phyloP scores from a whole-genome alignment of 2,329 filamentous ascomycete genomes.

The Domatiomyces catenatus region DNA sequence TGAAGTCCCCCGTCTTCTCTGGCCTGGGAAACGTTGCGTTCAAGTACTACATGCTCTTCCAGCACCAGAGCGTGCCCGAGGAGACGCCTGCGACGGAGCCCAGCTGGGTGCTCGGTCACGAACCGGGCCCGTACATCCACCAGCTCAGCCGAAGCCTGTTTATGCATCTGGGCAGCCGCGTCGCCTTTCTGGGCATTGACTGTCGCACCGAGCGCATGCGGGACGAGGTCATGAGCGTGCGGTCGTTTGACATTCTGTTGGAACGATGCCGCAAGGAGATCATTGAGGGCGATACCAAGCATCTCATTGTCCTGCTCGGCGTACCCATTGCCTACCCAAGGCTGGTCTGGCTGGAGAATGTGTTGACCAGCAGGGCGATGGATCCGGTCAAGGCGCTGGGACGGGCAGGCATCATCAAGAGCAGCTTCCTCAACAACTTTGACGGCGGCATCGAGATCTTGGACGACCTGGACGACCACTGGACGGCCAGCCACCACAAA shows the following conservation, averaged over 20 bases:
- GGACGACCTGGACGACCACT: slow-evolving; percentile 89
- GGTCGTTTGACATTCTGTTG: slow-evolving; percentile 75
- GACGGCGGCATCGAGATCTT: slow-evolving; percentile 84
- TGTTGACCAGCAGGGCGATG: slow-evolving; percentile 70
- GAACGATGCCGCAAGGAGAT: slow-evolving; percentile 73
- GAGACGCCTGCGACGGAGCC: slow-evolving; percentile 75
- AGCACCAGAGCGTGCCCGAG: slow-evolving; percentile 73
- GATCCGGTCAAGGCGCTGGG: slow-evolving; percentile 80
- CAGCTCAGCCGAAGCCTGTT: slow-evolving; percentile 75
- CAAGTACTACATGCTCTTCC: slow-evolving; percentile 98
- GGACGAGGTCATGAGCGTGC: slow-evolving; percentile 62
- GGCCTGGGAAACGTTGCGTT: slow-evolving; percentile 83
- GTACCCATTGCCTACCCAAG: slow-evolving; percentile 72
- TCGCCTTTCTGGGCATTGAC: slow-evolving; percentile 75
- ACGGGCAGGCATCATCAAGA: slow-evolving; percentile 57
- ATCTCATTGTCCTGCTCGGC: slow-evolving; percentile 55
- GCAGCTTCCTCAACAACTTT: slow-evolving; percentile 69
- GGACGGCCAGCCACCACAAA: slow-evolving; percentile 93
- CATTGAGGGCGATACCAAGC: slow-evolving; percentile 67
- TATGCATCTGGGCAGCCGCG: slow-evolving; percentile 61
- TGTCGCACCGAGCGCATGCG: slow-evolving; percentile 80
- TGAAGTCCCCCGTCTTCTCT: slow-evolving; percentile 76
- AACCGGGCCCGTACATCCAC: slow-evolving; percentile 77
- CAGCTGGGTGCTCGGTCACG: slow-evolving; percentile 71
- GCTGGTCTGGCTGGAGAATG: slow-evolving; percentile 50